These are phyloP conservation scores for Trichoderma guizhouense DNA, from an alignment of 2,329 filamentous ascomycete species.

Conservation along the genomic window DNA sequence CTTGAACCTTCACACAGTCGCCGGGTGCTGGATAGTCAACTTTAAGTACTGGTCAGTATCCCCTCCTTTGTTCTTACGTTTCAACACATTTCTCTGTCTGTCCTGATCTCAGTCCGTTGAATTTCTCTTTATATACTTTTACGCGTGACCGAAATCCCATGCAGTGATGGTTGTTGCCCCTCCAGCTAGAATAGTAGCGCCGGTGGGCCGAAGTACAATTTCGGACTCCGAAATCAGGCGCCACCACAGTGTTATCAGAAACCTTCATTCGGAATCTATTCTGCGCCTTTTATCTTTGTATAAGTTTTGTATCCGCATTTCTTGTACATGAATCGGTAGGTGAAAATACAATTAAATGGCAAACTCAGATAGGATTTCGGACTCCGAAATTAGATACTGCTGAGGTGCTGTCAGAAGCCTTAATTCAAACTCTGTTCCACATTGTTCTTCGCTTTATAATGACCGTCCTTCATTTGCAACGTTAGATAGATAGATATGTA, in stretches of 20 bases:
- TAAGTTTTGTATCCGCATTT: not conserved
- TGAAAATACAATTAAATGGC: not conserved
- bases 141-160: not conserved
- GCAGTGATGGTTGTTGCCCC: not conserved
- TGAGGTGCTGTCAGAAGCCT: not conserved
- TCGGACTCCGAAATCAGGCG: not conserved
- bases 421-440: not conserved
- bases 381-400: not conserved
- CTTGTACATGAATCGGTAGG: not conserved
- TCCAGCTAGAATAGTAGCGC: not conserved
- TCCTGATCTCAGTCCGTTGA: not conserved
- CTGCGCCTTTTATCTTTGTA: not conserved
- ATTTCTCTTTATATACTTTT: not conserved
- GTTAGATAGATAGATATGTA: not conserved
- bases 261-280: not conserved
- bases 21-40: not conserved
- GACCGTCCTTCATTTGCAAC: not conserved
- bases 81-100: not conserved
- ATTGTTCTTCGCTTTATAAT: not conserved
- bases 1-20: not conserved
- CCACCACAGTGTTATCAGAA: not conserved
- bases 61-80: not conserved
- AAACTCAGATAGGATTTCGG: not conserved
- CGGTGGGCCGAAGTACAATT: not conserved
- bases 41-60: not conserved